Conservation (phyloP, 2,329 filamentous ascomycete species). For the Penicillium nordicum region DNA sequence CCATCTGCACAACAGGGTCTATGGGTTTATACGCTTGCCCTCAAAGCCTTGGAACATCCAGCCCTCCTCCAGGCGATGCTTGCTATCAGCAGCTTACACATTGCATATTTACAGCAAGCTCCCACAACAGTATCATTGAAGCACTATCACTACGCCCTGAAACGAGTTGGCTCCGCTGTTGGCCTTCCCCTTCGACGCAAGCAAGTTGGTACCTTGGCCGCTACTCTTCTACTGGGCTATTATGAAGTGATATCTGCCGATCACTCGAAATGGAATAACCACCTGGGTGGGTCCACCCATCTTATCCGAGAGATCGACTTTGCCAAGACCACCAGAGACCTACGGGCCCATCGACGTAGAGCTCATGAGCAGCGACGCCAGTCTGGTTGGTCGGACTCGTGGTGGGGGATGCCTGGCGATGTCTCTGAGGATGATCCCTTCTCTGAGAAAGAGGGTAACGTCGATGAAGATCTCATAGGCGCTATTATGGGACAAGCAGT, state of each 20-base stretch:
- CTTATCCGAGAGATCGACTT: conserved; percentile 81
- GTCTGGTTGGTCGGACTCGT: conserved; percentile 20
- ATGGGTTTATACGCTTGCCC: conserved; percentile 75
- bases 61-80: conserved; percentile 87
- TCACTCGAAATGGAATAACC: conserved; percentile 92
- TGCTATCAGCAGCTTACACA: conserved; percentile 80
- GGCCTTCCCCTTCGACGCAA: conserved; percentile 65
- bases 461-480: conserved; percentile 58
- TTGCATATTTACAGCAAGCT: conserved; percentile 72
- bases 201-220: conserved; percentile 79
- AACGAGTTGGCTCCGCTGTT: conserved; percentile 73
- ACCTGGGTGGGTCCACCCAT: conserved; percentile 78
- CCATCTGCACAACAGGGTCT: conserved; percentile 57
- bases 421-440: conserved; percentile 43
- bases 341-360: conserved; percentile 62
- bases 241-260: conserved; percentile 95
- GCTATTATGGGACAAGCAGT: conserved; percentile 56
- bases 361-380: conserved; percentile 34
- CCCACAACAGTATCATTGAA: conserved; percentile 78
- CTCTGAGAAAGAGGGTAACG: conserved; percentile 44
- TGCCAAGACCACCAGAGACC: conserved; percentile 65
- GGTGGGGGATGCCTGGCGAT: conserved; percentile 29
- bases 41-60: conserved; percentile 79
- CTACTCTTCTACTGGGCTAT: conserved; percentile 79
- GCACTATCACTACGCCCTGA: conserved; percentile 84